Evolutionary conservation across 2,329 filamentous ascomycete species (phyloP).

Genomic region (Alternaria incomplexa): DNA sequence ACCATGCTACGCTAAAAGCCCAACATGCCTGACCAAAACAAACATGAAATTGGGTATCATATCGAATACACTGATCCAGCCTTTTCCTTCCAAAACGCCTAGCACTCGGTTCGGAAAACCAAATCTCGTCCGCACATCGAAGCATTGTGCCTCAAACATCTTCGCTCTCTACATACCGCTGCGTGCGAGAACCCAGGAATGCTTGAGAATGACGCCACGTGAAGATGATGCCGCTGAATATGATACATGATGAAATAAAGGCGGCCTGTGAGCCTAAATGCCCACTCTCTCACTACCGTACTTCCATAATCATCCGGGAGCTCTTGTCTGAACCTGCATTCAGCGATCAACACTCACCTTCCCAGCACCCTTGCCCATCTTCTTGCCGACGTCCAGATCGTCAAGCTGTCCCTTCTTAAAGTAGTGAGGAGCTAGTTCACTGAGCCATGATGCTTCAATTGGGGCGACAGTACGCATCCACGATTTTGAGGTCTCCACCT

Average conservation of each 20-base stretch:
- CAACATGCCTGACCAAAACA: not conserved
- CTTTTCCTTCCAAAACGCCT: not conserved
- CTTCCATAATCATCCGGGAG: too few species aligned
- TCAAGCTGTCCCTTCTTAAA: conserved; percentile 71
- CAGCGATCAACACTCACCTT: not conserved
- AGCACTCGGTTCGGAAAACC: too few species aligned
- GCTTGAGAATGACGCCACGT: too few species aligned
- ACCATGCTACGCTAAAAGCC: not conserved
- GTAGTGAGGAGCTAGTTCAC: conserved; percentile 91
- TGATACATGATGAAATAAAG: too few species aligned
- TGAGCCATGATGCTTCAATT: conserved; percentile 82
- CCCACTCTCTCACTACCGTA: too few species aligned
- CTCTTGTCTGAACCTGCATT: too few species aligned
- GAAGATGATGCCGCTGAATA: too few species aligned
- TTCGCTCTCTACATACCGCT: too few species aligned
- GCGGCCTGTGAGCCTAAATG: too few species aligned
- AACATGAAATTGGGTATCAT: not conserved
- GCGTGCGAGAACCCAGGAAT: too few species aligned
- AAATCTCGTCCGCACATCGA: too few species aligned
- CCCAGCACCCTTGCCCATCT: conserved; percentile 64
- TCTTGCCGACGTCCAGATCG: conserved; percentile 13
- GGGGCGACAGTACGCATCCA: conserved; percentile 91
- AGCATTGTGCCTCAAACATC: too few species aligned
- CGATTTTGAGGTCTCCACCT: conserved; percentile 85
- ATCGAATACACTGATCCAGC: not conserved